Percentiles rank a stretch among this genome's conserved stretches.
These are phyloP conservation scores for Sporothrix dimorphospora DNA, from an alignment of 2,329 filamentous ascomycete species.

Conservation along the genomic window DNA sequence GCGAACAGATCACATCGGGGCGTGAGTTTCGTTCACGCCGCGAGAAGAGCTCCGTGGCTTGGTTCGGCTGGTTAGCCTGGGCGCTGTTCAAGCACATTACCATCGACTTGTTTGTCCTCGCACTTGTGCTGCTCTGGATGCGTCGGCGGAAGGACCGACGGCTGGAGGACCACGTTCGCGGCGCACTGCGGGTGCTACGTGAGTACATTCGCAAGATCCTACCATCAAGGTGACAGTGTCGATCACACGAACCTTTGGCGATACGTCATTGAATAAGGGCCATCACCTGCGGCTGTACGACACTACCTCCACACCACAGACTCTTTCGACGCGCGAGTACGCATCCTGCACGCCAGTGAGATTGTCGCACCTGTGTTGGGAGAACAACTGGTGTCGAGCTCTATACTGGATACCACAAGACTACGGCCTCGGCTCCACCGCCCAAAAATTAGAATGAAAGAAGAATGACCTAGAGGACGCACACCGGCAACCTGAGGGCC, in stretches of 20 bases:
- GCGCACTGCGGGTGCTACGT: slow-evolving; percentile 59
- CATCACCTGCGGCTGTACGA: too few species aligned
- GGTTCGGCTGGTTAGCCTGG: slow-evolving; percentile 74
- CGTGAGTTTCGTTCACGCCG: slow-evolving; percentile 70
- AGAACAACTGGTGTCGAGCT: too few species aligned
- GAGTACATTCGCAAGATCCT: slow-evolving; percentile 64
- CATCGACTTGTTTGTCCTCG: slow-evolving; percentile 69
- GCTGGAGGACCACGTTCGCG: slow-evolving; percentile 73
- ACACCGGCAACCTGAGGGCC: too few species aligned
- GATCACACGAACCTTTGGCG: too few species aligned
- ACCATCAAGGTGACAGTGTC: slow-evolving; percentile 54
- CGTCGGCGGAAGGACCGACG: slow-evolving; percentile 70
- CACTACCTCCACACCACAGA: too few species aligned
- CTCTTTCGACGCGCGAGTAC: not conserved
- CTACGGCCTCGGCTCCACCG: too few species aligned
- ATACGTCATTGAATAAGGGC: not conserved
- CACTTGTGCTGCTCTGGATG: slow-evolving; percentile 71
- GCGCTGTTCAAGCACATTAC: slow-evolving; percentile 71
- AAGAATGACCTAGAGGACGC: too few species aligned
- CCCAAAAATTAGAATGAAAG: too few species aligned
- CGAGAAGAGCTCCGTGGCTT: slow-evolving; percentile 66
- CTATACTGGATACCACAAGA: too few species aligned
- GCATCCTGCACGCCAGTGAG: not conserved
- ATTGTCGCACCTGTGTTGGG: too few species aligned
- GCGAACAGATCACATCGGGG: slow-evolving; percentile 84